These are phyloP conservation scores for Tolypocladium tundrense DNA, from an alignment of 2,329 filamentous ascomycete genomes.

Conservation along the genomic window DNA sequence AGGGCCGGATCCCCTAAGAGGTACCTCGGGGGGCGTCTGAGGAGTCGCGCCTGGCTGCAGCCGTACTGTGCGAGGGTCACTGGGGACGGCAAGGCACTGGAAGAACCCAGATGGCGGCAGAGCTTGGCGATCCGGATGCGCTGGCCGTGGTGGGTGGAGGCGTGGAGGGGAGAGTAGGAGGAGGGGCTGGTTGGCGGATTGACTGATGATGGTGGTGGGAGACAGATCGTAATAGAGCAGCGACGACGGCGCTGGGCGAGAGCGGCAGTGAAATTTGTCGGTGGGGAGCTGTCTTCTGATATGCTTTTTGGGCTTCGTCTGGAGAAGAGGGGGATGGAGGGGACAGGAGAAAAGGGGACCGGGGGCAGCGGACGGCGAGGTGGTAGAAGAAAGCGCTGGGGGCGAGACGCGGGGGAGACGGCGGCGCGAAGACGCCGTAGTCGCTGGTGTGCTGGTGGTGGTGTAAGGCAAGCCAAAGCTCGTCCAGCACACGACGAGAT, in stretches of 20 bases:
- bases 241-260: not conserved
- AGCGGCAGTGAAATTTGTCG: not conserved
- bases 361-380: not conserved
- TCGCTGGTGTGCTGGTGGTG: not conserved
- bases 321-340: not conserved
- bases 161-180: not conserved
- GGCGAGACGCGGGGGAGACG: not conserved
- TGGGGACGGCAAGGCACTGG: constrained; percentile 1
- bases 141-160: not conserved
- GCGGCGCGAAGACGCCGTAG: not conserved
- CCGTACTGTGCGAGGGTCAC: constrained; percentile 5
- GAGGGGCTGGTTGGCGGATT: not conserved
- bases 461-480: not conserved
- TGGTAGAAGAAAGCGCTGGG: not conserved
- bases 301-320: constrained; percentile 2
- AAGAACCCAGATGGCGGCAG: not conserved
- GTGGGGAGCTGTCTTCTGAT: constrained; percentile 2
- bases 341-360: not conserved
- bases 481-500: not conserved
- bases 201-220: not conserved
- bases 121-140: constrained; percentile 1
- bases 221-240: not conserved
- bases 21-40: constrained; percentile 5
- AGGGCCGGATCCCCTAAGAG: not conserved
- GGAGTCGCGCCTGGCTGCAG: constrained; percentile 3